Conservation (phyloP, 2,329 filamentous ascomycete genomes). For the Aspergillus novofumigatus region DNA sequence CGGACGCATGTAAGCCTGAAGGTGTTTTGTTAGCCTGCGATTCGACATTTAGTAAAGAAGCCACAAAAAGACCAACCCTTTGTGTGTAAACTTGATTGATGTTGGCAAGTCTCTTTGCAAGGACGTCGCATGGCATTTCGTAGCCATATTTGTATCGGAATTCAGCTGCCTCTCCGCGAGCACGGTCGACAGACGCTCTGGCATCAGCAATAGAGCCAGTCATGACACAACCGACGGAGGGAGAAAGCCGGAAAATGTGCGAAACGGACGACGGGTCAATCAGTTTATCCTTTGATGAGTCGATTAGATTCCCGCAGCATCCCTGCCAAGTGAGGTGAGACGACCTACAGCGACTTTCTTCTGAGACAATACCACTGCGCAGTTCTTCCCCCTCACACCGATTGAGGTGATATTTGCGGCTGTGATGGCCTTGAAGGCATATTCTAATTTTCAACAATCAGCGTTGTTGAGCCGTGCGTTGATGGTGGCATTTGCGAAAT, state of each 20-base stretch:
- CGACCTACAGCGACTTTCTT: slow-evolving; percentile 95
- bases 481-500: slow-evolving; percentile 8
- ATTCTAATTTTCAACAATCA: slow-evolving; percentile 60
- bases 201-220: slow-evolving; percentile 98
- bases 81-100: slow-evolving; percentile 99
- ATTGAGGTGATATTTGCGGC: slow-evolving; percentile 98
- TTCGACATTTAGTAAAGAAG: not conserved
- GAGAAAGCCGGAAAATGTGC: slow-evolving; percentile 95
- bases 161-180: slow-evolving; percentile 91
- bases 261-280: slow-evolving; percentile 96
- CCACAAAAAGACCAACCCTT: slow-evolving; percentile 57
- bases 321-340: slow-evolving; percentile 2
- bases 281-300: slow-evolving; percentile 75
- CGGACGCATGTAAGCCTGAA: slow-evolving; percentile 91
- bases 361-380: slow-evolving; percentile 93
- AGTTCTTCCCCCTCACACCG: slow-evolving; percentile 92
- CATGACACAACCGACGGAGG: slow-evolving; percentile 96
- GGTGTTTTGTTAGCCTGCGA: not conserved
- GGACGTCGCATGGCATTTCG: slow-evolving; percentile 97
- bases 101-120: slow-evolving; percentile 95
- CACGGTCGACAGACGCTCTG: slow-evolving; percentile 84
- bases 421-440: slow-evolving; percentile 99
- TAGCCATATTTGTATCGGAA: slow-evolving; percentile 99
- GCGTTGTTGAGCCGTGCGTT: slow-evolving; percentile 24
- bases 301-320: slow-evolving; percentile 9